Evolutionary conservation across 2,329 filamentous ascomycete species (phyloP), one percentile per base, ranked within the genome.

Genomic region (Nectriaceae sp.): DNA sequence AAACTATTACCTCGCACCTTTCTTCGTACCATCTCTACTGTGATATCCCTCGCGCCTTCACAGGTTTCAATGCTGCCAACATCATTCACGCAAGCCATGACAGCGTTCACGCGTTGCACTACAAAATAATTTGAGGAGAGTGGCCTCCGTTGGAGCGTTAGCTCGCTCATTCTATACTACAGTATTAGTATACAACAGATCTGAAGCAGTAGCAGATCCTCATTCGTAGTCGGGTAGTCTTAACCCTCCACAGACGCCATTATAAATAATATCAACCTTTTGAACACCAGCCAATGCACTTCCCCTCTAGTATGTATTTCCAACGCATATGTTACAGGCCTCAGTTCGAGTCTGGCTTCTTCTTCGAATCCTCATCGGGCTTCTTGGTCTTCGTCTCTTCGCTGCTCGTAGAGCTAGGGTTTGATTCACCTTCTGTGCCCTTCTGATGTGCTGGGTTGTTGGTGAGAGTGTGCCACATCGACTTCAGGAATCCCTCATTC

Each of bases 401-500:
- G 22, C 53, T 47, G 22, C 56, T 56, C 33, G 52, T 40, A 11
- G 46, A 43, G 31, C 39, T 63, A 36, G 58, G 49, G 43, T 53
- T 49, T 11, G 62, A 49, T 16, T 66, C 53, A 19, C 57, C 56
- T 10, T 67, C 65, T 4, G 60, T 49, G 18, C 68, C 61, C 49
- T 74, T 70, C 50, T 76, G 72, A 55, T 83, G 80, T 5, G 75
- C 77, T 0, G 80, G 77, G 61, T 94, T 84, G 61, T 90, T 89
- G n/a, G 88, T 96, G 46, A 97, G 71, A 56, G 85, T 91, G 66
- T 97, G 90, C 93, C 93, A 97, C 56, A 95, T 85, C 36, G 87
- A 90, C 75, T 94, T 97, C 52, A 97, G 74, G 65, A 97, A 96
- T 3, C 93, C 90, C 69, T 97, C 92, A 63, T 88, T 84, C 71